Evolutionary conservation across 257 asterid genomes (phyloP), one percentile per base, ranked within the genome.

Genomic region (Haberlea rhodopensis): DNA sequence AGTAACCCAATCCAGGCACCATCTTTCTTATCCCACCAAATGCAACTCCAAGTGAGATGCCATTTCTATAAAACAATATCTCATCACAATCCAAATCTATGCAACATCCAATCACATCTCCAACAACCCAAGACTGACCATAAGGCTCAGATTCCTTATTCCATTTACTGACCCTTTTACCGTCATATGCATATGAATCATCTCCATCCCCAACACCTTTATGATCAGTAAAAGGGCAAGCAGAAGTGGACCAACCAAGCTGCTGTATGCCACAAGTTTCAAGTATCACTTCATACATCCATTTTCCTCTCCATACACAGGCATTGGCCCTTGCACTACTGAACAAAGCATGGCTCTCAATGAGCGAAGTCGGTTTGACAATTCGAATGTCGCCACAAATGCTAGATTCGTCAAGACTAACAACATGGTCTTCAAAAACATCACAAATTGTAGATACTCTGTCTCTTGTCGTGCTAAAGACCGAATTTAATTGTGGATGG

Each of bases 241-340:
- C 90, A 78, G 82, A 78, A 53, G 98, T 79, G 66, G 96, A 89
- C 98, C 98, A 91, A 65, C 98, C 98, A 66, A 91, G 71, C 86
- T 89, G 98, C 78, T 87, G 97, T 71, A 91, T 73, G 57, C 96
- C 98, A 70, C 82, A 80, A 70, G 98, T 89, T 81, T 91, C 98
- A 40, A 91, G 95, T 53, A 86, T 87, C 57, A 85, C 95, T 85
- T 91, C 98, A 72, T 89, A 91, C 98, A 91, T 91, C 98, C 98
- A 91, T 75, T 84, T 89, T 64, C 97, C 98, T 82, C 82, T 89
- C 98, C 98, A 89, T 46, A 89, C 95, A 78, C 96, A 91, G 21
- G 91, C 76, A 78, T 84, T 80, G 27, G 94, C 95, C 81, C 98
- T 87, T 27, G 75, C 91, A 69, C 96, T 91, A 76, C 95, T 83